Percentiles rank a stretch among this genome's conserved stretches.
These are phyloP conservation scores for Solanum chmielewskii DNA, from an alignment of 257 asterid genomes.

Conservation along the genomic window DNA sequence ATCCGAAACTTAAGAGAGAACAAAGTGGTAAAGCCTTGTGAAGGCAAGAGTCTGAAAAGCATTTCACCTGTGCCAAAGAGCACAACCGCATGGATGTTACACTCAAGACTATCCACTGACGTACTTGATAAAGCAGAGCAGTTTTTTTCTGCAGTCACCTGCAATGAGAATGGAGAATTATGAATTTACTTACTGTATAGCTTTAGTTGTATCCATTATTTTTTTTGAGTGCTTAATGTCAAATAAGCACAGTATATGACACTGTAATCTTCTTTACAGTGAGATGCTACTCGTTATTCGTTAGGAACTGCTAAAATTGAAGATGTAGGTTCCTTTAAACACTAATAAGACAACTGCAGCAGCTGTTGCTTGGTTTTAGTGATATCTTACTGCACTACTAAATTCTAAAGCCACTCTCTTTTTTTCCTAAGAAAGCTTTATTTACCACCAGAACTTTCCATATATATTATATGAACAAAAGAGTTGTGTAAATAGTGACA, in stretches of 20 bases:
- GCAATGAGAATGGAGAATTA: not conserved
- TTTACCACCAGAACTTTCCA: not conserved
- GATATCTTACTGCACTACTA: not conserved
- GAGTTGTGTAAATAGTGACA: not conserved
- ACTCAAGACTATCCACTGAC: slow-evolving; percentile 58
- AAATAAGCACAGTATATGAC: not conserved
- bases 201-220: not conserved
- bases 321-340: not conserved
- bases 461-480: not conserved
- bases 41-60: slow-evolving; percentile 35
- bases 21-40: slow-evolving; percentile 40
- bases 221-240: not conserved
- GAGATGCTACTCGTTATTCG: not conserved
- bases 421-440: not conserved
- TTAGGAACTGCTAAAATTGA: not conserved
- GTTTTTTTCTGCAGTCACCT: slow-evolving; percentile 44
- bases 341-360: not conserved
- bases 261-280: not conserved
- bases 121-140: slow-evolving; percentile 64
- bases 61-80: slow-evolving; percentile 25
- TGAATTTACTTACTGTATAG: slow-evolving; percentile 1
- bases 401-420: not conserved
- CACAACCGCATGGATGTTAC: slow-evolving; percentile 42
- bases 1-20: slow-evolving; percentile 47
- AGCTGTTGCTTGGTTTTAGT: not conserved